Evolutionary conservation across 2,329 filamentous ascomycete genomes (phyloP).

Genomic region (Aspergillus terreus): DNA sequence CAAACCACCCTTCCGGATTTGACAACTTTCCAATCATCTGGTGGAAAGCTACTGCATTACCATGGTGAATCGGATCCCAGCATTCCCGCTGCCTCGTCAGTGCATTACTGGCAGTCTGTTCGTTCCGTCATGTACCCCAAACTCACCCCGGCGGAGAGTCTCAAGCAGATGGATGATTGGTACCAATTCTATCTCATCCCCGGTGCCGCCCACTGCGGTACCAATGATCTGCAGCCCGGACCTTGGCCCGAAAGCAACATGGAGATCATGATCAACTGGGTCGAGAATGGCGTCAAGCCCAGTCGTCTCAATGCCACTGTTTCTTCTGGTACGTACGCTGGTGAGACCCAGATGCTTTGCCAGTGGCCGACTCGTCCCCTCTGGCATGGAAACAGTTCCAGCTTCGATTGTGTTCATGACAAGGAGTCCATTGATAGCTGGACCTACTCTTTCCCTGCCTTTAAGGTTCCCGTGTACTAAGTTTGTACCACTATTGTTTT

Average conservation of each 20-base stretch:
- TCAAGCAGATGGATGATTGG: slow-evolving; percentile 45
- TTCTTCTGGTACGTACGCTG: slow-evolving; percentile 25
- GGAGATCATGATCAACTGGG: slow-evolving; percentile 50
- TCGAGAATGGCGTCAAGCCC: slow-evolving; percentile 48
- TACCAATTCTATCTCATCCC: slow-evolving; percentile 55
- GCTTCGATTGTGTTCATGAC: slow-evolving; percentile 14
- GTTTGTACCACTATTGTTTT: no score
- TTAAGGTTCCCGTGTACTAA: neutral
- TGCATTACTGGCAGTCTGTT: slow-evolving; percentile 56
- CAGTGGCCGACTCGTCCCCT: slow-evolving; percentile 32
- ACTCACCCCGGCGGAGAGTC: slow-evolving; percentile 12
- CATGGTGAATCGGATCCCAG: slow-evolving; percentile 56
- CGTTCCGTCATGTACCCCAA: slow-evolving; percentile 48
- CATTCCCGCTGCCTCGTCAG: slow-evolving; percentile 52
- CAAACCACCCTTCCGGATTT: slow-evolving; percentile 56
- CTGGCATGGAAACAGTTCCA: slow-evolving; percentile 15
- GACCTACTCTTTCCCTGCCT: neutral
- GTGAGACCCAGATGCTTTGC: slow-evolving; percentile 33
- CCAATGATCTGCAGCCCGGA: slow-evolving; percentile 41
- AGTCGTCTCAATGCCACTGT: slow-evolving; percentile 42
- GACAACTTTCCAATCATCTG: slow-evolving; percentile 45
- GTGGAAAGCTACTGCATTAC: slow-evolving; percentile 57
- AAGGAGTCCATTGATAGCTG: slow-evolving; percentile 14
- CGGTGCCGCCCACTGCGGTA: slow-evolving; percentile 51
- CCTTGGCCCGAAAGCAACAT: slow-evolving; percentile 48